Percentiles rank a stretch among this genome's conserved stretches.
Conservation (phyloP, 441 rosid species). For the Capsella rubella region DNA sequence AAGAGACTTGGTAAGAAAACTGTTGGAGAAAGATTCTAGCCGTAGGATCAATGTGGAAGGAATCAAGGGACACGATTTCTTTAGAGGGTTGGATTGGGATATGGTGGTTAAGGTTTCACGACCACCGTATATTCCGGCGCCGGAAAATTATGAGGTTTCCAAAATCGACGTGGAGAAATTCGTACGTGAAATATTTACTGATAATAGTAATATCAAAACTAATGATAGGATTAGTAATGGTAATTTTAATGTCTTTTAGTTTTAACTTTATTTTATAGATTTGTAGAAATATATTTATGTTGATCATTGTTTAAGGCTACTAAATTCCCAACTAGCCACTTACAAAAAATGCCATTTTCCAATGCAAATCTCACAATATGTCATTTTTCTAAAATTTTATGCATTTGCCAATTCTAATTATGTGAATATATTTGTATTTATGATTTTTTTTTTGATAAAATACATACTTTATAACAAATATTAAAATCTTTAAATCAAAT, state of each 20-base stretch:
- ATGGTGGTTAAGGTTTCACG: constrained; percentile 48
- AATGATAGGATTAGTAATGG: constrained; percentile 10
- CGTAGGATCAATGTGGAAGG: constrained; percentile 58
- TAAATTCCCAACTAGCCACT: not conserved
- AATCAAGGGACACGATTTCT: constrained; percentile 72
- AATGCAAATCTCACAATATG: no score
- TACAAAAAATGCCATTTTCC: not conserved
- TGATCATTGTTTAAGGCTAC: not conserved
- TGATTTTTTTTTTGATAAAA: no score
- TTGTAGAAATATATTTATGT: not conserved
- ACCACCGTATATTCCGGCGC: constrained; percentile 70
- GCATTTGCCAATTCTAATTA: no score
- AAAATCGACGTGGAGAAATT: constrained; percentile 65
- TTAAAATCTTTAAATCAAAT: no score
- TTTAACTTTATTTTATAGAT: not conserved
- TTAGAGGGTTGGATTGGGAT: constrained; percentile 64
- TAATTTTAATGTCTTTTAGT: not conserved
- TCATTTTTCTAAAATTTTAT: no score
- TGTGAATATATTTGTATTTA: no score
- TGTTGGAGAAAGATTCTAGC: constrained; percentile 65
- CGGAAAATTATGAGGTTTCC: constrained; percentile 25
- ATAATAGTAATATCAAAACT: not conserved
- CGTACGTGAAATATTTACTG: constrained; percentile 53
- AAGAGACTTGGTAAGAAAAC: constrained; percentile 57
- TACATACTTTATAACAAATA: no score